A percentile compares a stretch with the other conserved stretches of the same genome.
These are phyloP conservation scores for Pythium folliculosum DNA, from an alignment of 352 stramenopile species.

Conservation along the genomic window DNA sequence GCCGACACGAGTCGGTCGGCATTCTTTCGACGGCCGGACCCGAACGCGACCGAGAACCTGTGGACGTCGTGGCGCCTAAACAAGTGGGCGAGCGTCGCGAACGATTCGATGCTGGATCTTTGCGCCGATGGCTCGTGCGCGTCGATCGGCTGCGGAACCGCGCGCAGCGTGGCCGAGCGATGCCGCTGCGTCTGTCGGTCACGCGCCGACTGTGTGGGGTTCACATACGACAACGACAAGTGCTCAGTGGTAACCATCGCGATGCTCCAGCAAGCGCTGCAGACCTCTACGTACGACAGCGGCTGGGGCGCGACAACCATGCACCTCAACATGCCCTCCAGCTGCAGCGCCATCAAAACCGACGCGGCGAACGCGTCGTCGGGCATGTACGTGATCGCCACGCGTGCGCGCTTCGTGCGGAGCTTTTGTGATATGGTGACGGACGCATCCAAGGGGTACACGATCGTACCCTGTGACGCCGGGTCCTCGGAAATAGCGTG, in stretches of 20 bases:
- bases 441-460: slow-evolving; percentile 57
- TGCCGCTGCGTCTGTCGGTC: slow-evolving; percentile 50
- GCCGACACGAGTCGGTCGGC: slow-evolving; percentile 31
- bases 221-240: slow-evolving; percentile 40
- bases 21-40: slow-evolving; percentile 34
- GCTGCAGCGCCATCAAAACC: slow-evolving; percentile 54
- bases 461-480: slow-evolving; percentile 46
- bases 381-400: slow-evolving; percentile 50
- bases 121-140: slow-evolving; percentile 36
- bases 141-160: slow-evolving; percentile 30
- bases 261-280: slow-evolving; percentile 43
- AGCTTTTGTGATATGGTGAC: slow-evolving; percentile 60
- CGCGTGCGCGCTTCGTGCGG: slow-evolving; percentile 36
- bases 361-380: slow-evolving; percentile 33
- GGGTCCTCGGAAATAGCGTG: slow-evolving; percentile 40
- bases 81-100: slow-evolving; percentile 40
- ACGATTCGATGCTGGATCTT: slow-evolving; percentile 32
- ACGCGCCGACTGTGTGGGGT: slow-evolving; percentile 39
- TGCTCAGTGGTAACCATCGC: slow-evolving; percentile 42
- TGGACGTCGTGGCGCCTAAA: slow-evolving; percentile 44
- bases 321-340: slow-evolving; percentile 59
- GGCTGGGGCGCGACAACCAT: slow-evolving; percentile 30
- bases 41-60: slow-evolving; percentile 34
- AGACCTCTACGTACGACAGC: slow-evolving; percentile 32
- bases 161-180: slow-evolving; percentile 41